Conservation (phyloP, 495 filamentous ascomycete genomes). For the Trichoderma asperelloides region DNA sequence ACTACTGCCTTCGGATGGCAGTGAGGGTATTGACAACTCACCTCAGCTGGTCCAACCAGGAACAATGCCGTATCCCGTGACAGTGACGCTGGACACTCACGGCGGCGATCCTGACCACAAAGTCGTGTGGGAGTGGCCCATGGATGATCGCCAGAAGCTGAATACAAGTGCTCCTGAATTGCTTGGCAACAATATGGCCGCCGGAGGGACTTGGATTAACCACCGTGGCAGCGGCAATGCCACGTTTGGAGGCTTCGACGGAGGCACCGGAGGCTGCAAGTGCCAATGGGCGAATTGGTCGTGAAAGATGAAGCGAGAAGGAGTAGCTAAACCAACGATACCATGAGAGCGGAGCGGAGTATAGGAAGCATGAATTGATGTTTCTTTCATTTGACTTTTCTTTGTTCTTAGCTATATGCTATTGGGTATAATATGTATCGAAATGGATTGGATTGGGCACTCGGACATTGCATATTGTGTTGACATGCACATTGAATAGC, state of each 20-base stretch:
- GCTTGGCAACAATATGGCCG: constrained; percentile 48
- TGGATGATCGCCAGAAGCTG: constrained; percentile 46
- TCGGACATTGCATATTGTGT: background rate
- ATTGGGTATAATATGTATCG: background rate
- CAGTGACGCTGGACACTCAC: constrained; percentile 71
- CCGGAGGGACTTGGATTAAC: constrained; percentile 54
- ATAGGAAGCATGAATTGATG: background rate
- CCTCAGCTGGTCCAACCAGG: constrained; percentile 40
- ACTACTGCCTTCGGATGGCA: constrained; percentile 16
- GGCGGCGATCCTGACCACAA: constrained; percentile 57
- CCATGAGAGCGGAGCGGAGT: background rate
- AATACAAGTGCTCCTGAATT: constrained; percentile 43
- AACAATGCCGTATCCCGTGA: constrained; percentile 79
- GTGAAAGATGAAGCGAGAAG: background rate
- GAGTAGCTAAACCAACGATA: background rate
- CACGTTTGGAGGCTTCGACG: constrained; percentile 52
- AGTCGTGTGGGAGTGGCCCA: constrained; percentile 59
- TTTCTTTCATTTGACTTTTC: background rate
- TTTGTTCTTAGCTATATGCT: background rate
- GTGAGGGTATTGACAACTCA: constrained; percentile 9
- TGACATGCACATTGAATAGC: background rate
- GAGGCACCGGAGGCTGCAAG: constrained; percentile 62
- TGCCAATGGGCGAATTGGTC: constrained; percentile 61
- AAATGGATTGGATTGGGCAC: background rate
- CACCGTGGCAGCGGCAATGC: constrained; percentile 32